phyloP scores from a whole-genome alignment of 345 rosid genomes.

The Eucalyptus grandis region DNA sequence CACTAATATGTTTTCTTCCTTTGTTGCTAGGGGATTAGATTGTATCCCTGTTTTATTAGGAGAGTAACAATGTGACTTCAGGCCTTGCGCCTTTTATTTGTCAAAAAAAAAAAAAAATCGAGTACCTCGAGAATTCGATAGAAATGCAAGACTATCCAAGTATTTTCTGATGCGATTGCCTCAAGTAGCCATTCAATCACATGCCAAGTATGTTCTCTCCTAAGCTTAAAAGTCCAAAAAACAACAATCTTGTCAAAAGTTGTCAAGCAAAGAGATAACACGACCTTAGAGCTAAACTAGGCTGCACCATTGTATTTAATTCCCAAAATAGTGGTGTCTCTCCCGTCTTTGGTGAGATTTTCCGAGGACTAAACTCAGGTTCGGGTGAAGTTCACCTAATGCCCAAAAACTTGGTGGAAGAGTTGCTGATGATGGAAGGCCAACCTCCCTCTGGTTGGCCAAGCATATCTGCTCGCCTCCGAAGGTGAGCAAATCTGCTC shows the following conservation, averaged over 20 bases:
- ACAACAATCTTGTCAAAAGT: not conserved
- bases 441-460: not conserved
- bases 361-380: not conserved
- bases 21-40: not conserved
- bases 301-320: not conserved
- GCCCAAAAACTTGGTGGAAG: not conserved
- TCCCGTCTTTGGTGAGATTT: not conserved
- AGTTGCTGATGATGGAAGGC: not conserved
- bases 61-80: accelerated
- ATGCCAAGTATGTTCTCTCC: not conserved
- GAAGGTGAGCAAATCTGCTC: not conserved
- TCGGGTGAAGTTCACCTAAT: not conserved
- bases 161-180: not conserved
- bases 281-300: not conserved
- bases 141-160: not conserved
- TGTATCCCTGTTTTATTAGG: not conserved
- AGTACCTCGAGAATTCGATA: not conserved
- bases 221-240: not conserved
- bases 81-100: no score
- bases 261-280: not conserved
- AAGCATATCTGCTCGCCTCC: not conserved
- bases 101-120: accelerated
- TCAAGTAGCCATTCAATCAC: not conserved
- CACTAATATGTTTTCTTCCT: not conserved
- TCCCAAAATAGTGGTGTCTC: not conserved